A percentile compares a stretch with the other conserved stretches of the same genome.
Evolutionary conservation across 768 basidiomycete genomes (phyloP).

Genomic region (Tulasnella sp.): DNA sequence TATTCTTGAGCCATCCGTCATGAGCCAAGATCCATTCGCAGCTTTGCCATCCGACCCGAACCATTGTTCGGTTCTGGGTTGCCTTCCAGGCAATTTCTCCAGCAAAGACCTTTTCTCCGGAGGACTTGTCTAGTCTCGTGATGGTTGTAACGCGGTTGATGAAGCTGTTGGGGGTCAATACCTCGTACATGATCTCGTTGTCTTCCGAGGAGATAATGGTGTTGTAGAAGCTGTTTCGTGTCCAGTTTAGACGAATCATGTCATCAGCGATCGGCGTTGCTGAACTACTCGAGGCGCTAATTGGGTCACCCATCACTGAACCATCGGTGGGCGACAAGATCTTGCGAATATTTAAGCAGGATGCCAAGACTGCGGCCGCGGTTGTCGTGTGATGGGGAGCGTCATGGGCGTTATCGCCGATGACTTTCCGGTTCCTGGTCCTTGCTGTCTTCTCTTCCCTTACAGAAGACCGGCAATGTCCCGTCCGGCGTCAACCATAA

Average conservation of each 20-base stretch:
- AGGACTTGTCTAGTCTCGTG: neutral
- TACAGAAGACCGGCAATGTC: too few species aligned
- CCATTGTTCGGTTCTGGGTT: neutral
- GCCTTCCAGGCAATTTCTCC: conserved; percentile 22
- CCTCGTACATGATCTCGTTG: conserved; percentile 22
- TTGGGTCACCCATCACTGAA: neutral
- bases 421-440: too few species aligned
- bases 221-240: conserved; percentile 15
- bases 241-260: neutral
- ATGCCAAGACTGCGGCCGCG: neutral
- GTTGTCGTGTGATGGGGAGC: neutral
- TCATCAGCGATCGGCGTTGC: neutral
- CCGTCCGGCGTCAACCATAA: neutral
- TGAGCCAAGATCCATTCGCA: conserved; percentile 15
- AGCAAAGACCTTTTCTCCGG: neutral
- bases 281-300: too few species aligned
- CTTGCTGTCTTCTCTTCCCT: too few species aligned
- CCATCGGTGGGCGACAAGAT: neutral
- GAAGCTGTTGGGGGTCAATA: conserved; percentile 1
- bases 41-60: conserved; percentile 18
- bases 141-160: neutral
- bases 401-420: too few species aligned
- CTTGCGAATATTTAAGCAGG: neutral
- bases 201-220: conserved; percentile 2
- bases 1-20: conserved; percentile 11